Evolutionary conservation across 495 filamentous ascomycete genomes (phyloP).

Genomic region (Penicillium cataractarum): DNA sequence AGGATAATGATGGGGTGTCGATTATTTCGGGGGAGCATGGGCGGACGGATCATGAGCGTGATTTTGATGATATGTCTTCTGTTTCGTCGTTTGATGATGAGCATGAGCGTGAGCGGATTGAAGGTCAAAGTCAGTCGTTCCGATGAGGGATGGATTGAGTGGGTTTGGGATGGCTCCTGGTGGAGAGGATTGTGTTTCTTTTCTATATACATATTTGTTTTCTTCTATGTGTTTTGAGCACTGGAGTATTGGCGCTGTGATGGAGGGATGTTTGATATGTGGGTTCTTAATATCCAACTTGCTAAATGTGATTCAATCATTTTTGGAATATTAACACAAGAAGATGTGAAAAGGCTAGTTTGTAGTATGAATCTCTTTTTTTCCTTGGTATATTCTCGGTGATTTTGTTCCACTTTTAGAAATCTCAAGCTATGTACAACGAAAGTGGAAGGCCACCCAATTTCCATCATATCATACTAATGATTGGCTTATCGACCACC

Average conservation of each 20-base stretch:
- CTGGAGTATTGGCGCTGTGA: slow-evolving; percentile 17
- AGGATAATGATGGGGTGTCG: slow-evolving; percentile 35
- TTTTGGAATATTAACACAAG: background rate
- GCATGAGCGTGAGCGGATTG: background rate
- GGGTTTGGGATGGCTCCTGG: background rate
- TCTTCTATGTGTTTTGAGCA: background rate
- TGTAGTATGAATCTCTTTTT: background rate
- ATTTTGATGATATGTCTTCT: slow-evolving; percentile 41
- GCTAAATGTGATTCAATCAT: background rate
- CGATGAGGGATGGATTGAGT: too few species aligned
- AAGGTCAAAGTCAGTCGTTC: slow-evolving; percentile 2
- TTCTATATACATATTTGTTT: background rate
- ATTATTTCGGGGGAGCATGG: slow-evolving; percentile 34
- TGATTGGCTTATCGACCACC: slow-evolving; percentile 40
- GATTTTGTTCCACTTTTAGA: background rate
- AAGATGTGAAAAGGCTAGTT: background rate
- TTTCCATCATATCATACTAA: background rate
- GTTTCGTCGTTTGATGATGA: slow-evolving; percentile 40
- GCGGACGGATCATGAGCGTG: slow-evolving; percentile 14
- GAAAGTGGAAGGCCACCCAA: background rate
- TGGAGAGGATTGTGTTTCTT: background rate
- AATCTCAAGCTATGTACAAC: slow-evolving; percentile 4
- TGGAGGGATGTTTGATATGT: background rate
- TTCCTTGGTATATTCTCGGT: background rate
- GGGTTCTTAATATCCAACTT: background rate